A percentile compares a stretch with the other conserved stretches of the same genome.
phyloP scores from a whole-genome alignment of 768 basidiomycete genomes.

The Dioszegia aurantiaca region DNA sequence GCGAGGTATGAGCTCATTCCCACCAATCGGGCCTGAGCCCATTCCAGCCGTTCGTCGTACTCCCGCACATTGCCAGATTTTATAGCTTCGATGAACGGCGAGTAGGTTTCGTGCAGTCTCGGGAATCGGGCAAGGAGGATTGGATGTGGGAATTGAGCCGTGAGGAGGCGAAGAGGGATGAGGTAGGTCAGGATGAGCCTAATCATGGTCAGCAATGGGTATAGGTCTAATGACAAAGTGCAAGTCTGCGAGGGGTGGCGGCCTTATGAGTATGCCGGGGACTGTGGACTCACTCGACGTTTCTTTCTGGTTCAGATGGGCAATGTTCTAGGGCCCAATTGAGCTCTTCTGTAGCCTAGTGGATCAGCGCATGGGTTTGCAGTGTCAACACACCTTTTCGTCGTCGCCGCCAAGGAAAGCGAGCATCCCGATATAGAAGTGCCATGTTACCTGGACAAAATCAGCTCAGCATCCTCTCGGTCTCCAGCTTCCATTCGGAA shows the following conservation, averaged over 20 bases:
- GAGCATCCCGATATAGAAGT: constrained; percentile 92
- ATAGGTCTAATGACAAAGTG: too few relatives aligned
- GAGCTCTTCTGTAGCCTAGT: constrained; percentile 69
- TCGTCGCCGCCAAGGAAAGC: constrained; percentile 92
- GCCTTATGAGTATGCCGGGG: too few relatives aligned
- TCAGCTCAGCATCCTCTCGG: neutral
- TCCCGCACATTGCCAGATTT: constrained; percentile 68
- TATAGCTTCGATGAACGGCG: constrained; percentile 77
- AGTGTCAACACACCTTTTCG: constrained; percentile 60
- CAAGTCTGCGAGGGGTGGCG: too few relatives aligned
- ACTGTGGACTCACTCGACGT: constrained; percentile 76
- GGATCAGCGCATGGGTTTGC: constrained; percentile 55
- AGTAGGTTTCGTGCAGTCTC: constrained; percentile 67
- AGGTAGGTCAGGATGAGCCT: constrained; percentile 90
- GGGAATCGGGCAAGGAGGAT: constrained; percentile 72
- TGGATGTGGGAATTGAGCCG: constrained; percentile 76
- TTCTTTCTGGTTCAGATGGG: constrained; percentile 64
- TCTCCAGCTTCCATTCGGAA: neutral
- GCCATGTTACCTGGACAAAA: constrained; percentile 72
- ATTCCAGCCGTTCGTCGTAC: constrained; percentile 74
- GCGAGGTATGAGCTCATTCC: constrained; percentile 82
- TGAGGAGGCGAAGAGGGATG: constrained; percentile 80
- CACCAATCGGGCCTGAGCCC: constrained; percentile 70
- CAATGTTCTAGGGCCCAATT: constrained; percentile 83
- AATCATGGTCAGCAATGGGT: neutral